Evolutionary conservation across 1,284 basidiomycete species (phyloP).

Genomic region (Cryptococcus sp.): DNA sequence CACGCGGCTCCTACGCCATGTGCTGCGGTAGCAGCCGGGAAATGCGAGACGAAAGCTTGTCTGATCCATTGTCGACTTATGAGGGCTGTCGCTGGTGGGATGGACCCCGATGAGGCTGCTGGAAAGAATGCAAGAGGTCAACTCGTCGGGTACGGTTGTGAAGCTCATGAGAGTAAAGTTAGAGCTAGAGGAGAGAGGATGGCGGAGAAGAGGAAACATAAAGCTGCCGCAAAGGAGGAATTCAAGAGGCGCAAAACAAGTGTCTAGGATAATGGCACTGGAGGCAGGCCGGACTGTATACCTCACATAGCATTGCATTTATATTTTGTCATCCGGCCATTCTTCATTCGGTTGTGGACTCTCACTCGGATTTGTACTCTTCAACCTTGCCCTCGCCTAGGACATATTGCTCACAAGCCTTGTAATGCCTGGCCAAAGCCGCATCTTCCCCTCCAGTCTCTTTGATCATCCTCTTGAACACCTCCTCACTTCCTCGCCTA

Average conservation of each 20-base stretch:
- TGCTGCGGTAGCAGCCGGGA: conserved; percentile 32
- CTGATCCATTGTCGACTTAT: conserved; percentile 43
- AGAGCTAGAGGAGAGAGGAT: conserved; percentile 35
- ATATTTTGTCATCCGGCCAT: too few species aligned
- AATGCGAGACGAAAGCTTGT: conserved; percentile 42
- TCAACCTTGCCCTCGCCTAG: neutral
- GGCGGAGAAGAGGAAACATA: conserved; percentile 29
- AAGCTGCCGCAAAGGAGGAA: conserved; percentile 12
- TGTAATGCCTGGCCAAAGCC: neutral
- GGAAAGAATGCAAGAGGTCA: conserved; percentile 22
- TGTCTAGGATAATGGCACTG: too few species aligned
- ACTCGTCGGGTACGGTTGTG: conserved; percentile 45
- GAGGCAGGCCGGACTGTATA: too few species aligned
- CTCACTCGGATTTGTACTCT: neutral
- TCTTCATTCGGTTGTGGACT: too few species aligned
- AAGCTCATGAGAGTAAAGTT: conserved; percentile 48
- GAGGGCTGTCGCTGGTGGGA: conserved; percentile 34
- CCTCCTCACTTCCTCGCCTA: neutral
- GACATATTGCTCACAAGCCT: neutral
- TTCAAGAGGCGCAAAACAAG: conserved; percentile 2
- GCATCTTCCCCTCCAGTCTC: too few species aligned
- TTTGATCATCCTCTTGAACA: neutral
- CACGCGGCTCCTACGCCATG: conserved; percentile 16
- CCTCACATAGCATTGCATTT: too few species aligned
- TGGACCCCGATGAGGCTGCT: conserved; percentile 31